phyloP scores from a whole-genome alignment of 208 protist species.

The Eutreptiella sp. region DNA sequence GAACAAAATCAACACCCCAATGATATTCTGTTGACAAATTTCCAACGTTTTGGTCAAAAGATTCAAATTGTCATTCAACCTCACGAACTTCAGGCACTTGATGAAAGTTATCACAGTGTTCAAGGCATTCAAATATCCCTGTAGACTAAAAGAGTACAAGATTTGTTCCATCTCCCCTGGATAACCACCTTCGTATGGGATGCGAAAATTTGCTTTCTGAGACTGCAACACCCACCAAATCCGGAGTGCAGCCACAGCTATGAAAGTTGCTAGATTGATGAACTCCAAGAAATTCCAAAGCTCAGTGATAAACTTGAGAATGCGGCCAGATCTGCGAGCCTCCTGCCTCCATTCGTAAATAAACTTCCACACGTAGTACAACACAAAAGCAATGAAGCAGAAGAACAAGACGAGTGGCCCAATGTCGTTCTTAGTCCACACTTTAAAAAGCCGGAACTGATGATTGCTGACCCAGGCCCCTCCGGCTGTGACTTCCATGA shows the following conservation, averaged over 20 bases:
- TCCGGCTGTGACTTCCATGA: slow-evolving; percentile 22
- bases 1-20: slow-evolving; percentile 21
- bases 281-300: slow-evolving; percentile 33
- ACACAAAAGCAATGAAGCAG: slow-evolving; percentile 17
- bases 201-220: too few species aligned
- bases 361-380: background rate
- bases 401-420: slow-evolving; percentile 6
- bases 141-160: slow-evolving; percentile 6
- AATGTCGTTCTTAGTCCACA: slow-evolving; percentile 7
- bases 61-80: slow-evolving; percentile 25
- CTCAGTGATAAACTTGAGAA: slow-evolving; percentile 18
- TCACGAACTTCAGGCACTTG: slow-evolving; percentile 29
- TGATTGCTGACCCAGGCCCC: slow-evolving; percentile 27
- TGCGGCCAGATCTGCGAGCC: background rate
- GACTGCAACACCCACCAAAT: slow-evolving; percentile 19
- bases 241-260: slow-evolving; percentile 19
- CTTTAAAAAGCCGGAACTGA: slow-evolving; percentile 30
- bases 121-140: slow-evolving; percentile 13
- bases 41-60: slow-evolving; percentile 23
- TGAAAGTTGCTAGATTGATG: slow-evolving; percentile 22
- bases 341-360: slow-evolving; percentile 3
- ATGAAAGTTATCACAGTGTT: slow-evolving; percentile 22
- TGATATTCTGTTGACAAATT: slow-evolving; percentile 7
- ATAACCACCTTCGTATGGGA: slow-evolving; percentile 31
- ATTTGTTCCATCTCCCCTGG: slow-evolving; percentile 16